A percentile compares a stretch with the other conserved stretches of the same genome.
phyloP scores from a whole-genome alignment of 805 yeast species.

The Lipomyces mesembrius region DNA sequence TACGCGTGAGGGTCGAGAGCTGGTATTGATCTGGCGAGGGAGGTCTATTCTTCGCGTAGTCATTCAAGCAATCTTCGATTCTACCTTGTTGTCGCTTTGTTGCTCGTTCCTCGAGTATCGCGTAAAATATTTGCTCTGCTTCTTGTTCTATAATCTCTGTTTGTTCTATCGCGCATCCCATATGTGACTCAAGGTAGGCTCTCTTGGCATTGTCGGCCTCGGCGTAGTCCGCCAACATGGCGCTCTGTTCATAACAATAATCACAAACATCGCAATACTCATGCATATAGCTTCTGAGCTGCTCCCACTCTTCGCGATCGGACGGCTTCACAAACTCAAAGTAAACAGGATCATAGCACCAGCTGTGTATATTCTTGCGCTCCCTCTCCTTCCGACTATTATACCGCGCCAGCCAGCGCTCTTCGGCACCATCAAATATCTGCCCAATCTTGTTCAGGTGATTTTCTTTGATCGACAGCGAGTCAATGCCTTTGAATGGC shows the following conservation, averaged over 20 bases:
- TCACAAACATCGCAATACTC: constrained; percentile 5
- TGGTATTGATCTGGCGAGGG: constrained; percentile 19
- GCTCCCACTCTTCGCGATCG: constrained; percentile 6
- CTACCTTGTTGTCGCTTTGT: background rate
- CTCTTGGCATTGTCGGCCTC: constrained; percentile 2
- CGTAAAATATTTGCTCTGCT: background rate
- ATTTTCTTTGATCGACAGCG: background rate
- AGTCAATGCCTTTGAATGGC: background rate
- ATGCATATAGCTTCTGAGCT: constrained; percentile 3
- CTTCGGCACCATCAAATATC: background rate
- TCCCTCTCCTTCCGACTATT: background rate
- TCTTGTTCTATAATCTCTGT: background rate
- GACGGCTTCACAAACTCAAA: background rate
- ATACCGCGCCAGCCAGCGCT: background rate
- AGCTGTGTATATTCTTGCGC: background rate
- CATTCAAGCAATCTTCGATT: constrained; percentile 1
- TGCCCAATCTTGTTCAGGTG: background rate
- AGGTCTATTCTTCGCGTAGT: constrained; percentile 6
- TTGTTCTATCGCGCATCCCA: background rate
- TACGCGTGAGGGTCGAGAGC: constrained; percentile 7
- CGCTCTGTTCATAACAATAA: constrained; percentile 14
- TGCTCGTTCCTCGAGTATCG: background rate
- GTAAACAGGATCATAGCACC: constrained; percentile 6
- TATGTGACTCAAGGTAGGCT: background rate
- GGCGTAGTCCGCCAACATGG: constrained; percentile 7